phyloP scores from a whole-genome alignment of 2,329 filamentous ascomycete species.

The Aspergillus costaricaensis region DNA sequence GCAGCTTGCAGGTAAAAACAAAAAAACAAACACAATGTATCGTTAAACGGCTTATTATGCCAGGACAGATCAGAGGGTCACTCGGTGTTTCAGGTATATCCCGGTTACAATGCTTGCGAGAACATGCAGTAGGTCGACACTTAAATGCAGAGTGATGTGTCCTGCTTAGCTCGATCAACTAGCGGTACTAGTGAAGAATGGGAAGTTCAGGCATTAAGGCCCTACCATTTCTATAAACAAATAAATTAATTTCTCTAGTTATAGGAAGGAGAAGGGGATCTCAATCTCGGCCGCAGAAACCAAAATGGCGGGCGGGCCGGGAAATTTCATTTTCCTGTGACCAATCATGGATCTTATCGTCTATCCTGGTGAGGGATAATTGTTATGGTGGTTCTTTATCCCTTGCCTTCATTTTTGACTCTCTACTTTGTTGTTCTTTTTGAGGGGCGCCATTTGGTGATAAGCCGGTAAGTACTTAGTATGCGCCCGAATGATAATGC shows the following conservation, averaged over 20 bases:
- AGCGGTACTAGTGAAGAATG: too few relatives aligned
- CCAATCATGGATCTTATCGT: neutral
- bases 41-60: neutral
- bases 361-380: neutral
- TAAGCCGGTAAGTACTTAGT: neutral
- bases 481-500: neutral
- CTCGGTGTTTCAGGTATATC: constrained; percentile 8
- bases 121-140: neutral
- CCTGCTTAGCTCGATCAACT: constrained; percentile 1
- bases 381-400: neutral
- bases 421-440: too few relatives aligned
- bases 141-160: constrained; percentile 11
- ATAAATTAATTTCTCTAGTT: too few relatives aligned
- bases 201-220: neutral
- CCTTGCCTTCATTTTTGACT: neutral
- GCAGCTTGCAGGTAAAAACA: neutral
- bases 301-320: neutral
- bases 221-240: too few relatives aligned
- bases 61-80: neutral
- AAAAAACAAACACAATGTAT: neutral
- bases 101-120: neutral
- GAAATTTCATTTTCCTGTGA: neutral
- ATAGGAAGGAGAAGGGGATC: neutral
- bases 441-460: too few relatives aligned
- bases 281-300: constrained; percentile 10